Conservation (phyloP, 2,329 filamentous ascomycete species). For the Talaromyces sp. region DNA sequence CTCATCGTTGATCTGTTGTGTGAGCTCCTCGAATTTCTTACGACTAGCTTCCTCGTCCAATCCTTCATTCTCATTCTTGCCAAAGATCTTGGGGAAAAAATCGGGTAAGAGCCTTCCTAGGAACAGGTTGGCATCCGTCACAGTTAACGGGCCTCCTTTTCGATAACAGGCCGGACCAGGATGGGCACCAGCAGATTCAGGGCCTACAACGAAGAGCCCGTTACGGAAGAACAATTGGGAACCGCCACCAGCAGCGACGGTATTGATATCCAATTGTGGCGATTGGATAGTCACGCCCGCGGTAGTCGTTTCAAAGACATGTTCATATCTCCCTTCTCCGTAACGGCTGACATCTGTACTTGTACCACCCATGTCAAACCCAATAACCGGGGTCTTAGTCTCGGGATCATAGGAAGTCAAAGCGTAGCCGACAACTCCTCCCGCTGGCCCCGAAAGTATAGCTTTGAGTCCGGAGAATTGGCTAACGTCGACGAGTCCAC, state of each 20-base stretch:
- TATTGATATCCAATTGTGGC: slow-evolving; percentile 86
- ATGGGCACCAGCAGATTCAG: slow-evolving; percentile 85
- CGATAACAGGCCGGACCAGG: slow-evolving; percentile 89
- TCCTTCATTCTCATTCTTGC: slow-evolving; percentile 78
- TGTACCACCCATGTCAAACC: slow-evolving; percentile 91
- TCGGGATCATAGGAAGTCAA: slow-evolving; percentile 78
- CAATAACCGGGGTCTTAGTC: slow-evolving; percentile 76
- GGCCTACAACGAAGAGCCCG: slow-evolving; percentile 85
- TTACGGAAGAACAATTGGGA: slow-evolving; percentile 61
- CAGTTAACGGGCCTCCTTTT: slow-evolving; percentile 83
- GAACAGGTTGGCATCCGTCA: slow-evolving; percentile 88
- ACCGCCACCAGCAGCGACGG: slow-evolving; percentile 80
- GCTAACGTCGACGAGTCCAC: slow-evolving; percentile 50
- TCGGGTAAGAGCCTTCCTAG: slow-evolving; percentile 80
- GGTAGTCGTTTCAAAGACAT: slow-evolving; percentile 87
- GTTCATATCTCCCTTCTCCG: slow-evolving; percentile 76
- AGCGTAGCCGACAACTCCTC: slow-evolving; percentile 86
- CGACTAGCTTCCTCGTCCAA: slow-evolving; percentile 71
- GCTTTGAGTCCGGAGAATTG: slow-evolving; percentile 76
- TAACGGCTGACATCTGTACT: slow-evolving; percentile 86
- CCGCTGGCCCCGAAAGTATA: slow-evolving; percentile 85
- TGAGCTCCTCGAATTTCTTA: slow-evolving; percentile 68
- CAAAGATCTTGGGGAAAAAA: slow-evolving; percentile 96
- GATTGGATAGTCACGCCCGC: slow-evolving; percentile 86
- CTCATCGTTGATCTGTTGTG: slow-evolving; percentile 72